phyloP scores from a whole-genome alignment of 2,329 filamentous ascomycete genomes.

The Tolypocladium capitatum region DNA sequence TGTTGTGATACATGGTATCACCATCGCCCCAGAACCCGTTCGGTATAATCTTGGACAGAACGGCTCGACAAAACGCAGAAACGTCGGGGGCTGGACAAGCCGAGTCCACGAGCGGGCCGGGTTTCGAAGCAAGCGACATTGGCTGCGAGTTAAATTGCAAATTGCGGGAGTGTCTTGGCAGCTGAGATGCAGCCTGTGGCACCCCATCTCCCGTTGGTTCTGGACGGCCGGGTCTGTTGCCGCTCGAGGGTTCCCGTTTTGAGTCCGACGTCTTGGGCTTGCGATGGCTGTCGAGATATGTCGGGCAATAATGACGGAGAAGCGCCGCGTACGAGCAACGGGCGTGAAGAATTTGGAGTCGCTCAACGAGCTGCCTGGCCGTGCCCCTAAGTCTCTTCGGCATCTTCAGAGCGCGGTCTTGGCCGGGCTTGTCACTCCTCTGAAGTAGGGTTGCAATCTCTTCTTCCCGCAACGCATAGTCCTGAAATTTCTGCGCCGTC shows the following conservation, averaged over 20 bases:
- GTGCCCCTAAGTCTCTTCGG: conserved; percentile 59
- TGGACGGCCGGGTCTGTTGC: not conserved
- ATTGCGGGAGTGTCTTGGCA: conserved; percentile 2
- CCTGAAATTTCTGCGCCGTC: conserved; percentile 62
- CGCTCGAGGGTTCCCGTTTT: not conserved
- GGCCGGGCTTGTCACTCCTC: conserved; percentile 4
- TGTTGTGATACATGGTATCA: conserved; percentile 43
- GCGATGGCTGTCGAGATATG: conserved; percentile 12
- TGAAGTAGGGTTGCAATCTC: conserved; percentile 45
- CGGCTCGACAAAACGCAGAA: conserved; percentile 76
- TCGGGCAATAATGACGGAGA: conserved; percentile 69
- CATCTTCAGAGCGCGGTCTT: conserved; percentile 19
- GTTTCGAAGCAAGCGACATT: not conserved
- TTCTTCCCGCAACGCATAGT: conserved; percentile 74
- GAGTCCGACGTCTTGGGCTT: not conserved
- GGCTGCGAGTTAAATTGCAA: conserved; percentile 2
- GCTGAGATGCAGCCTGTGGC: not conserved
- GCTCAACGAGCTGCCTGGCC: conserved; percentile 44
- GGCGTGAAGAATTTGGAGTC: conserved; percentile 56
- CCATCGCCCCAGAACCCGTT: conserved; percentile 58
- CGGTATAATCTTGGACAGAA: conserved; percentile 60
- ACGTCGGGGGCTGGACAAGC: conserved; percentile 57
- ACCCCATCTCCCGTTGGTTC: not conserved
- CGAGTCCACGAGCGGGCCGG: conserved; percentile 44
- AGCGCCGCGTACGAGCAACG: conserved; percentile 71